Conservation (phyloP, 2,329 filamentous ascomycete genomes). For the Fusarium sp. region DNA sequence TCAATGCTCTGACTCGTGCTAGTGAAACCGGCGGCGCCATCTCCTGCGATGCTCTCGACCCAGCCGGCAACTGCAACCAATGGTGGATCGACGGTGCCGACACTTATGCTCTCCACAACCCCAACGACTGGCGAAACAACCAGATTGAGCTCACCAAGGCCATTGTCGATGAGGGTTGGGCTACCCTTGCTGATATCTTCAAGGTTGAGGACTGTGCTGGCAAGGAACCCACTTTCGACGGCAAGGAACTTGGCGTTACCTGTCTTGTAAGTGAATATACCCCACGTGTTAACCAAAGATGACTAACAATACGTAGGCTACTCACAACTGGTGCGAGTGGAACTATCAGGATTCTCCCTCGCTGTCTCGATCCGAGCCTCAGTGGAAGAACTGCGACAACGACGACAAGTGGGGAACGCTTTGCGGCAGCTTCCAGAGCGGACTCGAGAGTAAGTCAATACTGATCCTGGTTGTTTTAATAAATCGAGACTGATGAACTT, state of each 20-base stretch:
- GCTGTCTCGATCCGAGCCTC: background rate
- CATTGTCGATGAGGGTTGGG: conserved; percentile 6
- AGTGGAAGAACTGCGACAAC: conserved; percentile 23
- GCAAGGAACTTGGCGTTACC: background rate
- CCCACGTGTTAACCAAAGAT: fast-evolving
- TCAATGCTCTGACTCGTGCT: background rate
- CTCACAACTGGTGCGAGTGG: conserved; percentile 20
- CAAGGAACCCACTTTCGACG: conserved; percentile 2
- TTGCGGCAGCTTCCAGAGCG: background rate
- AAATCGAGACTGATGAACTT: fast-evolving
- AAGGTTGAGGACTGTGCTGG: conserved; percentile 20
- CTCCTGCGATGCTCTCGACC: background rate
- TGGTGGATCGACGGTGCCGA: conserved; percentile 7
- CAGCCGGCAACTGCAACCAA: conserved; percentile 6
- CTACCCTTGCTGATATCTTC: conserved; percentile 3
- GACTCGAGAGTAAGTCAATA: background rate
- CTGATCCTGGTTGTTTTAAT: fast-evolving
- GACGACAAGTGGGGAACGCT: background rate
- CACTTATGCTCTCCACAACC: conserved; percentile 17
- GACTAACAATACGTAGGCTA: background rate
- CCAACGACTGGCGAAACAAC: conserved; percentile 9
- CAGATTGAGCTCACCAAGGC: conserved; percentile 6
- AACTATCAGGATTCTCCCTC: background rate
- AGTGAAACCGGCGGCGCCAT: background rate
- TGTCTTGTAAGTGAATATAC: background rate